Conservation (phyloP, 1,139 yeast species). For the Hanseniaspora uvarum region DNA sequence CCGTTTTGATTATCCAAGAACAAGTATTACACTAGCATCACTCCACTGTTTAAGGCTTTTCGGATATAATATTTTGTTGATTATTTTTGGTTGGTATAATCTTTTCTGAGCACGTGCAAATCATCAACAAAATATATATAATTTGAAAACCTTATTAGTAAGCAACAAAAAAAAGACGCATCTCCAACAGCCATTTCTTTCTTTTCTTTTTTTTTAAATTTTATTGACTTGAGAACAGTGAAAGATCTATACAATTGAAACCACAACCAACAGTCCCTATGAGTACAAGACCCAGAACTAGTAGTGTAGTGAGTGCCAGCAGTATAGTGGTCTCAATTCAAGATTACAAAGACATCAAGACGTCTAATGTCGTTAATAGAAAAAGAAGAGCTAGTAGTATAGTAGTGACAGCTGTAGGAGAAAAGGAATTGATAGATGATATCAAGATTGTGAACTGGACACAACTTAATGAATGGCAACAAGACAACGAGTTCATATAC, state of each 20-base stretch:
- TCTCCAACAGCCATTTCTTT: background rate
- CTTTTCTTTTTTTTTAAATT: background rate
- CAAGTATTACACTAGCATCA: too few species aligned
- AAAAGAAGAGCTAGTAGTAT: slow-evolving; percentile 13
- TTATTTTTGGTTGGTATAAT: background rate
- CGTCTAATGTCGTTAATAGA: background rate
- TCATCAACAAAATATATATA: background rate
- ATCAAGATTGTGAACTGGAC: slow-evolving; percentile 29
- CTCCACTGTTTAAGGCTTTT: too few species aligned
- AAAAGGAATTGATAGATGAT: background rate
- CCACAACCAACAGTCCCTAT: background rate
- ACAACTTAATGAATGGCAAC: slow-evolving; percentile 70
- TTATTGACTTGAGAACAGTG: background rate
- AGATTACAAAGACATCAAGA: background rate
- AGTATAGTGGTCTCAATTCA: background rate
- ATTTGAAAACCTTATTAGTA: background rate
- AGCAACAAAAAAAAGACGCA: background rate
- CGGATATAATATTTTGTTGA: too few species aligned
- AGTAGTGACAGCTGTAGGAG: slow-evolving; percentile 1
- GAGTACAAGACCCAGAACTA: slow-evolving; percentile 11
- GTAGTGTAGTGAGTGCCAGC: slow-evolving; percentile 1
- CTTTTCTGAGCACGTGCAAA: background rate
- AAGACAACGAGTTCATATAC: slow-evolving; percentile 66
- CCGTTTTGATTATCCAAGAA: too few species aligned
- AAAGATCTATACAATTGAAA: background rate